Percentiles rank a stretch among this genome's conserved stretches.
phyloP scores from a whole-genome alignment of 305 asterid genomes.

The Solanum aculeatissimum region DNA sequence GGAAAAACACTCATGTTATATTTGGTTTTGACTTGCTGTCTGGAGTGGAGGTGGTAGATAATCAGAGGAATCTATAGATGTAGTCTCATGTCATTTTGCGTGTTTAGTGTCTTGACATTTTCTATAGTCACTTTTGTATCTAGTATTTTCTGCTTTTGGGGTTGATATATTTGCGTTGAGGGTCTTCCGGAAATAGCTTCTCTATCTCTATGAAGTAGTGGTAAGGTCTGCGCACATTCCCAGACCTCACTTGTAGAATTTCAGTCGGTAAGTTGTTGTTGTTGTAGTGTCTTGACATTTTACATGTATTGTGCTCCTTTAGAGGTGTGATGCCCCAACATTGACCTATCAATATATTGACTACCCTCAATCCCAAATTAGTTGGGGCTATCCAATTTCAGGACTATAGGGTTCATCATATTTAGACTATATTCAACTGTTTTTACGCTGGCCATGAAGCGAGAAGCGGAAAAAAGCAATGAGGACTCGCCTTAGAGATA shows the following conservation, averaged over 20 bases:
- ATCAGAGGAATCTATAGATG: not conserved
- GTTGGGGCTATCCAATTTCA: not conserved
- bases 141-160: too few species aligned
- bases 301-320: not conserved
- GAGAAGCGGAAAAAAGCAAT: too few species aligned
- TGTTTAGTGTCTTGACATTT: not conserved
- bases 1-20: not conserved
- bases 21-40: not conserved
- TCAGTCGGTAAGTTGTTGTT: too few species aligned
- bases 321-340: not conserved
- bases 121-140: too few species aligned
- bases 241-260: too few species aligned
- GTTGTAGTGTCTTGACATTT: not conserved
- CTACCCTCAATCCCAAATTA: not conserved
- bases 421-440: not conserved
- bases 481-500: too few species aligned
- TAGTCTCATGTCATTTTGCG: not conserved
- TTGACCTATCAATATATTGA: not conserved
- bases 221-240: too few species aligned
- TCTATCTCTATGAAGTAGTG: too few species aligned
- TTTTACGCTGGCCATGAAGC: not conserved
- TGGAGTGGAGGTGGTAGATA: not conserved
- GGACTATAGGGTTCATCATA: not conserved
- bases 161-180: too few species aligned
- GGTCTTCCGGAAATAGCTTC: too few species aligned